phyloP scores from a whole-genome alignment of 305 asterid species.

The Fraxinus nigra region DNA sequence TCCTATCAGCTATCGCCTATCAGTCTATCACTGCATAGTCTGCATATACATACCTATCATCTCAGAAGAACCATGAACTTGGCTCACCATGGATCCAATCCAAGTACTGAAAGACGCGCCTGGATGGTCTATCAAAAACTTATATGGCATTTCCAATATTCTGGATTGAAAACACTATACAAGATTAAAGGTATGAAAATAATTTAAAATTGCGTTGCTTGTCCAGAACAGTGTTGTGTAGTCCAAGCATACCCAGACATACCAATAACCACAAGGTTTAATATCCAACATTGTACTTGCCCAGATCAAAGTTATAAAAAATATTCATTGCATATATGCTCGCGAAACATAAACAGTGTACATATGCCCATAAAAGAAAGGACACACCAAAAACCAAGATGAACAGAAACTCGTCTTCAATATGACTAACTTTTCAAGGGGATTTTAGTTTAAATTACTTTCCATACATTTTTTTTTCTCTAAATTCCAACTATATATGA shows the following conservation, averaged over 20 bases:
- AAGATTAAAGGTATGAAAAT: background rate
- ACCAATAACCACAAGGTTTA: background rate
- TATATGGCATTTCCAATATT: background rate
- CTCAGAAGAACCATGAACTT: background rate
- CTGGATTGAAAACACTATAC: background rate
- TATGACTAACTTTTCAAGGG: background rate
- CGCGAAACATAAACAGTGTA: background rate
- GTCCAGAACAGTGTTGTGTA: background rate
- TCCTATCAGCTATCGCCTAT: background rate
- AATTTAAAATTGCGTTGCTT: background rate
- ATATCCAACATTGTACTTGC: background rate
- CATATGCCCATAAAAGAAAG: background rate
- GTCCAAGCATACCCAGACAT: background rate
- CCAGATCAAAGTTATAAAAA: background rate
- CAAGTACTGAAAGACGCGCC: background rate
- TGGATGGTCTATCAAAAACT: background rate
- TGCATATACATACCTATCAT: background rate
- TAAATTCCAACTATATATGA: background rate
- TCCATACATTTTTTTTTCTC: background rate
- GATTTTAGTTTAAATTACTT: conserved; percentile 42
- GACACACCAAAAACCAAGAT: background rate
- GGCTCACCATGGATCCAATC: background rate
- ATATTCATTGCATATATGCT: background rate
- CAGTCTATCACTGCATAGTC: too few species aligned
- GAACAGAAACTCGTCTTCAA: background rate